Evolutionary conservation across 352 stramenopile species (phyloP).

Genomic region (Pythium brassicae): DNA sequence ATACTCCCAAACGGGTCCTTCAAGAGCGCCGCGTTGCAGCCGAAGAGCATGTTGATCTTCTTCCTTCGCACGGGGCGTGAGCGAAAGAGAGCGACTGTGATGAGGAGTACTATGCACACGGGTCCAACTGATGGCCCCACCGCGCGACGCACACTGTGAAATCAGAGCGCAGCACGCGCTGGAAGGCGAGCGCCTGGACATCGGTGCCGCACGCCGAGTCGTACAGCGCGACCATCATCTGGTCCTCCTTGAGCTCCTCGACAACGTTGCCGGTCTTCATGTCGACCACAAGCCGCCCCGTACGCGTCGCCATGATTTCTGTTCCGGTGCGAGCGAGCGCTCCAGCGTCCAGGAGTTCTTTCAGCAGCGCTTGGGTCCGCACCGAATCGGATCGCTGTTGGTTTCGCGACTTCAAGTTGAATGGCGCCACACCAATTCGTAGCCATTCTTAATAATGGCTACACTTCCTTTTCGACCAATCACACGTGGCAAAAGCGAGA

Average conservation of each 20-base stretch:
- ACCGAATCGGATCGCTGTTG: too few species aligned
- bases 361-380: too few species aligned
- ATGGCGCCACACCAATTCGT: too few species aligned
- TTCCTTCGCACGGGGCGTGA: slow-evolving; percentile 11
- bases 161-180: slow-evolving; percentile 43
- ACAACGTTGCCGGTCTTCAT: slow-evolving; percentile 52
- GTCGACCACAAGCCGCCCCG: slow-evolving; percentile 52
- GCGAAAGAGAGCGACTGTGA: background rate
- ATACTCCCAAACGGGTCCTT: slow-evolving; percentile 68
- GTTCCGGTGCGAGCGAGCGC: background rate
- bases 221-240: slow-evolving; percentile 57
- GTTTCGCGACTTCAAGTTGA: too few species aligned
- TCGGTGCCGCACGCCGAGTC: slow-evolving; percentile 32
- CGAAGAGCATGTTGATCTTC: slow-evolving; percentile 58
- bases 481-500: background rate
- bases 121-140: background rate
- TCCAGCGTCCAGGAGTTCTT: too few species aligned
- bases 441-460: slow-evolving; percentile 1
- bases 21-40: slow-evolving; percentile 54
- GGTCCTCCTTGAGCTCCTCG: slow-evolving; percentile 63
- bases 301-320: slow-evolving; percentile 61
- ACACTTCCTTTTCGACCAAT: background rate
- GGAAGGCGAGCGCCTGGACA: slow-evolving; percentile 33
- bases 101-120: background rate
- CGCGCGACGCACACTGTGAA: slow-evolving; percentile 42